Evolutionary conservation across 1,284 basidiomycete genomes (phyloP), one percentile per base, ranked within the genome.

Genomic region (Somion occarium): DNA sequence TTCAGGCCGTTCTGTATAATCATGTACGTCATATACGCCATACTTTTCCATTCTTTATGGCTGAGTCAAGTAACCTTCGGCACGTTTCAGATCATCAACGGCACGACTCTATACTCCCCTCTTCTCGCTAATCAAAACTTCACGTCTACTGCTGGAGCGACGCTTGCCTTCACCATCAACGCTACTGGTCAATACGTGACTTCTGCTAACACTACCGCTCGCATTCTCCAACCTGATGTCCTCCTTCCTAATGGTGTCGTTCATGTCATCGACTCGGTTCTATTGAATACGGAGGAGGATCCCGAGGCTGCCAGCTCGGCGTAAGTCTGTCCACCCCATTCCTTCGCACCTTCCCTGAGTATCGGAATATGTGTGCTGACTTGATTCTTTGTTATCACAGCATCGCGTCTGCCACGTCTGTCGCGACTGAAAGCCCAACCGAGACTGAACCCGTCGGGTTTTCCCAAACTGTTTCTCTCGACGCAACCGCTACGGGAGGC

Each of bases 191-290:
- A 73, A 0, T 91, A 72, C 63, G 79, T 91, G 51, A 74, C 68
- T 20, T 73, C 69, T 11, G 78, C 76, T 24, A 76, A 76, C 37
- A 69, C 75, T 7, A 76, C 75, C 15, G 85, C 83, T 7, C 68
- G 68, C 56, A 82, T 92, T 60, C 62, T 85, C 22, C 71, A 73
- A 49, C 69, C 80, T 22, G 86, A 92, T 63, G 73, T 90, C 5
- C 71, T 91, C 57, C 67, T 81, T 23, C 64, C 73, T 25, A 91
- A 91, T 59, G 89, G 89, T 52, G 88, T 91, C 22, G 62, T 89
- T 5, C 86, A 91, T 64, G 66, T 87, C 46, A 80, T 91, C 55
- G 78, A 89, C 63, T 58, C 65, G 2, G 82, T 89, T 11, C 72
- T 91, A 44, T 53, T 82, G 45, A 79, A 86, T 66, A 73, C 75